Evolutionary conservation across 441 rosid species (phyloP).

Genomic region (Gossypium davidsonii): DNA sequence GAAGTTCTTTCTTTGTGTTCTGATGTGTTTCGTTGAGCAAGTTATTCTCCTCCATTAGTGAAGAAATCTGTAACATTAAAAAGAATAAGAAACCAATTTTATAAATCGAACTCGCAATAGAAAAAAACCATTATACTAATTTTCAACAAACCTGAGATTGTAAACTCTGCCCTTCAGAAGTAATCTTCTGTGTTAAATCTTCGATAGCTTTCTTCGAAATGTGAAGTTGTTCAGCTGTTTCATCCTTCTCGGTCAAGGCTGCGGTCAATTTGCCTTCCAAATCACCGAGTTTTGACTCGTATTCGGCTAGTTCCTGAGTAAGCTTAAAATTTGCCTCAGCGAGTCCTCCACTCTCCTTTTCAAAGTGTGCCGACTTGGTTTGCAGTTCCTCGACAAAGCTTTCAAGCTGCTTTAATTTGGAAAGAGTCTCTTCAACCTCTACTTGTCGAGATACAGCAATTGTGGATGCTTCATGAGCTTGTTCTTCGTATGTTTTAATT

Average conservation of each 20-base stretch:
- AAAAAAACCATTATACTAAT: background rate
- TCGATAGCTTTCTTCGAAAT: conserved; percentile 53
- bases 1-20: conserved; percentile 68
- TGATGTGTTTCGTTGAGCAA: conserved; percentile 54
- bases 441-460: conserved; percentile 45
- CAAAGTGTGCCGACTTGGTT: conserved; percentile 47
- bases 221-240: conserved; percentile 51
- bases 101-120: background rate
- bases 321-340: conserved; percentile 80
- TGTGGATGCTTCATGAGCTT: conserved; percentile 48
- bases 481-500: conserved; percentile 44
- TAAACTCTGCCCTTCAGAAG: conserved; percentile 59
- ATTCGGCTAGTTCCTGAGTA: conserved; percentile 56
- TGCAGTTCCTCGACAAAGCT: conserved; percentile 52
- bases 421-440: conserved; percentile 65
- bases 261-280: conserved; percentile 47
- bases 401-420: conserved; percentile 57
- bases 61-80: conserved; percentile 49
- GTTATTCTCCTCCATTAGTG: conserved; percentile 66
- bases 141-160: conserved; percentile 64
- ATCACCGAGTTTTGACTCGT: conserved; percentile 55
- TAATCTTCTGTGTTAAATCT: conserved; percentile 53
- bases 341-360: conserved; percentile 64
- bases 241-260: conserved; percentile 51
- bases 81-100: conserved; percentile 9